phyloP scores from a whole-genome alignment of 495 filamentous ascomycete genomes.

The Xylaria venustula region DNA sequence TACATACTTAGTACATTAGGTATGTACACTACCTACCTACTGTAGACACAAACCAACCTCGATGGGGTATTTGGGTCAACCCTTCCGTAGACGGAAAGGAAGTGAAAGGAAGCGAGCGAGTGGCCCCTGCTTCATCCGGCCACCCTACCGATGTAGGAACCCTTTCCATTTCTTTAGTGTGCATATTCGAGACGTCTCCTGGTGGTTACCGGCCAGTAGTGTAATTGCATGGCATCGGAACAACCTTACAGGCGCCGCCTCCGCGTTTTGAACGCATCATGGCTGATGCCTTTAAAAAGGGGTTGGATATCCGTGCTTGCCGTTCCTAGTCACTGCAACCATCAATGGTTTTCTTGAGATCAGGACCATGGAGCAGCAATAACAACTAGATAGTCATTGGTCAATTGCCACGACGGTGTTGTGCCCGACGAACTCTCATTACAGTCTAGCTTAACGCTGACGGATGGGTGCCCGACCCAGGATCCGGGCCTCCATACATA shows the following conservation, averaged over 20 bases:
- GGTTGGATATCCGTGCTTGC: neutral
- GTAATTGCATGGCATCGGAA: neutral
- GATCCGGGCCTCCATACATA: neutral
- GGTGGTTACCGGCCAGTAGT: conserved; percentile 6
- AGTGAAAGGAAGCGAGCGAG: no score
- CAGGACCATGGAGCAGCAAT: neutral
- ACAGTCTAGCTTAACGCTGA: neutral
- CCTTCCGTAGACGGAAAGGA: no score
- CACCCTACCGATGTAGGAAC: conserved; percentile 11
- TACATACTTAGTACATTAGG: neutral
- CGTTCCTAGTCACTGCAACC: neutral
- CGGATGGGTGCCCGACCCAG: conserved; percentile 2
- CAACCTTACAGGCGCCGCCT: conserved; percentile 3
- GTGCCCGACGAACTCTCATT: conserved; percentile 1
- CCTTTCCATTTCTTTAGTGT: conserved; percentile 7
- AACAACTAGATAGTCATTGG: neutral
- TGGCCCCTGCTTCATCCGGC: no score
- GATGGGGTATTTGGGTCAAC: no score
- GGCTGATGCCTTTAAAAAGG: neutral
- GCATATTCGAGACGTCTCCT: conserved; percentile 8
- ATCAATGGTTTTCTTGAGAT: neutral
- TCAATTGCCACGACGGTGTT: conserved; percentile 4
- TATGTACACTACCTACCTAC: no score
- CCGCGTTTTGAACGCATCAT: neutral
- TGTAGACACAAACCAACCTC: no score